Percentiles rank a stretch among this genome's conserved stretches.
phyloP scores from a whole-genome alignment of 2,329 filamentous ascomycete species.

The Penicillium sp. region DNA sequence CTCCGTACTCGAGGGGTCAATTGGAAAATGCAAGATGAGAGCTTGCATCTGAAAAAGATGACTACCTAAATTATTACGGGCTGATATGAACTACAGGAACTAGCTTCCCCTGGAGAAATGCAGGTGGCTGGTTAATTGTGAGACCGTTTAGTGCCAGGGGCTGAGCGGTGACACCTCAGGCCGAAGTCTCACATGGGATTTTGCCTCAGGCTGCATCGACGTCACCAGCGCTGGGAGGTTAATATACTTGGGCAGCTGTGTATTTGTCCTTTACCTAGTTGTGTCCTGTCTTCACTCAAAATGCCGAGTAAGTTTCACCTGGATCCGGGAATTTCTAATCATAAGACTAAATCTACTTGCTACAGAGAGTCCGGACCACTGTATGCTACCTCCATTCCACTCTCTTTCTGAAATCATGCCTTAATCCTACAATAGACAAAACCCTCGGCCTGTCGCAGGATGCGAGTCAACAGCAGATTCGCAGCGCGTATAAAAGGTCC shows the following conservation, averaged over 20 bases:
- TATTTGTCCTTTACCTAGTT: no score
- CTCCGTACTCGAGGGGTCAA: not conserved
- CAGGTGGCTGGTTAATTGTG: no score
- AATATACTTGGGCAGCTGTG: constrained; percentile 1
- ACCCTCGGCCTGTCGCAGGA: constrained; percentile 67
- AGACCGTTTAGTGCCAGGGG: no score
- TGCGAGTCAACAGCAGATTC: constrained; percentile 75
- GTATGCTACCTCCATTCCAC: constrained; percentile 25
- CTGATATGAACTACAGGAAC: no score
- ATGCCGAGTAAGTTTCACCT: constrained; percentile 23
- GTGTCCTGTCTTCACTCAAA: constrained; percentile 3
- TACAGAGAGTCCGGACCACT: constrained; percentile 37
- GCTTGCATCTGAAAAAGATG: no score
- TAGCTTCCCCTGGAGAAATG: no score
- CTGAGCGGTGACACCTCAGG: no score
- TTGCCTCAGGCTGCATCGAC: no score
- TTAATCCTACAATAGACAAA: constrained; percentile 50
- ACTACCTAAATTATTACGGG: no score
- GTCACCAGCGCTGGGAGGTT: not conserved
- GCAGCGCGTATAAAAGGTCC: constrained; percentile 88
- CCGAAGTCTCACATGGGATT: no score
- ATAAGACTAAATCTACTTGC: not conserved
- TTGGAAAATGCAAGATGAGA: not conserved
- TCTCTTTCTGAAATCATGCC: constrained; percentile 1
- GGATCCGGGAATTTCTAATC: not conserved